Base-by-base conservation (phyloP, 148 eudicot species). In the Rhododendron griersonianum region DNA sequence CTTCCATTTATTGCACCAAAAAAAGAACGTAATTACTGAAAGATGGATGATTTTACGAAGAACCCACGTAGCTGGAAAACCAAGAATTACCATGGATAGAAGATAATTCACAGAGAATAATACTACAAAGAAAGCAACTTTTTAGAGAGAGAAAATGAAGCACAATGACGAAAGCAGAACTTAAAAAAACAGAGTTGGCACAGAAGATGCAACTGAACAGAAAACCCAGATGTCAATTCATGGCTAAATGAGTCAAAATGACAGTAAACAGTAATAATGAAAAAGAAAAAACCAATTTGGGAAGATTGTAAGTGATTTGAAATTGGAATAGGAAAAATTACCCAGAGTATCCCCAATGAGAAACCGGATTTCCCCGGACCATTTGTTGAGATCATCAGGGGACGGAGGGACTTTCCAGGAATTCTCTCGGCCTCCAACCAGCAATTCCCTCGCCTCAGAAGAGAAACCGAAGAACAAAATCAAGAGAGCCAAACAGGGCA, bases 371-470 rank as follows among this genome's bases (percentile, higher is more conserved):
- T 79, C 85, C 39, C 51, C 78, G 28, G 91, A 81, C 91, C 91
- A 90, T 21, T 85, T 81, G 79, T 78, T 87, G 84, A 84, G 74
- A 7, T 51, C 86, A 75, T 90, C 86, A 25, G 85, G 86, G 18
- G 88, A 90, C 2, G 89, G 59, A 0, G 91, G 91, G 61, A 90
- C 80, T 57, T 81, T 50, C 91, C 91, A 90, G 0, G 87, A 78
- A 74, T 48, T 81, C 39, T 82, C 78, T 25, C 41, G 83, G 44
- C 86, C 87, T 61, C 86, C 89, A 3, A 90, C 86, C 35, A 28
- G 61, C 41, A 90, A 83, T 15, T 86, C 90, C 48, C 75, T 81
- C 33, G 89, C 87, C 39, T 88, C 89, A 15, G 8, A 71, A 30
- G 87, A 84, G n/a, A 76, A 41, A 35, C 79, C 35, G 73, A 61